A percentile compares a stretch with the other conserved stretches of the same genome.
Evolutionary conservation across 768 basidiomycete genomes (phyloP).

Genomic region (Suillus brevipes): DNA sequence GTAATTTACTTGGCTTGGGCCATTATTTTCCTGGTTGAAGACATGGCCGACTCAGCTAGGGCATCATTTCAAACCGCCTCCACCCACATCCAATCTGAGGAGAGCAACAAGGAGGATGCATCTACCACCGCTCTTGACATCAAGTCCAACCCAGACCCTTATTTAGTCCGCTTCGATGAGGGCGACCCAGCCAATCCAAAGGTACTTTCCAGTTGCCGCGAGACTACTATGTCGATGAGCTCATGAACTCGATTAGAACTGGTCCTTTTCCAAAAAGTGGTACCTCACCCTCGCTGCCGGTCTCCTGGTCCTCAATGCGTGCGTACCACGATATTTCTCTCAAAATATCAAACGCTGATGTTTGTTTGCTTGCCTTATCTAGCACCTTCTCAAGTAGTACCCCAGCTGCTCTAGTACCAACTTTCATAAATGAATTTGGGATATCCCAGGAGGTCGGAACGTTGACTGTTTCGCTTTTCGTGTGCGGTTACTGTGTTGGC

Average conservation of each 20-base stretch:
- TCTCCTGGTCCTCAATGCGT: slow-evolving; percentile 57
- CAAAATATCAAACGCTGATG: background rate
- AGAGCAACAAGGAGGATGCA: background rate
- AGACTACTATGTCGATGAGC: slow-evolving; percentile 8
- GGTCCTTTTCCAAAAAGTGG: slow-evolving; percentile 48
- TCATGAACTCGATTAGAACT: slow-evolving; percentile 39
- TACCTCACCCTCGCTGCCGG: slow-evolving; percentile 51
- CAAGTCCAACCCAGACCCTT: slow-evolving; percentile 23
- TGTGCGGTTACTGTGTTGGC: slow-evolving; percentile 68
- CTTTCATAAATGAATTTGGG: slow-evolving; percentile 46
- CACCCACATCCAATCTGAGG: background rate
- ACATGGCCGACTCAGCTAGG: background rate
- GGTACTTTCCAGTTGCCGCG: slow-evolving; percentile 28
- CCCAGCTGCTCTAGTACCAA: slow-evolving; percentile 48
- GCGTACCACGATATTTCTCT: slow-evolving; percentile 22
- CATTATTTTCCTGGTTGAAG: background rate
- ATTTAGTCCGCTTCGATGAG: slow-evolving; percentile 31
- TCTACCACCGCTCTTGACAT: background rate
- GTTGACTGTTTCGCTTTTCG: slow-evolving; percentile 61
- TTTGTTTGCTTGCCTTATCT: slow-evolving; percentile 1
- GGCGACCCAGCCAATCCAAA: slow-evolving; percentile 49
- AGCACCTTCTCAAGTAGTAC: slow-evolving; percentile 68
- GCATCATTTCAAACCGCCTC: background rate
- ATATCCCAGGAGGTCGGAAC: slow-evolving; percentile 52
- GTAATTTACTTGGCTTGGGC: background rate